Evolutionary conservation across 352 stramenopile genomes (phyloP), one percentile per base, ranked within the genome.

Genomic region (Globisporangium echinulatum): DNA sequence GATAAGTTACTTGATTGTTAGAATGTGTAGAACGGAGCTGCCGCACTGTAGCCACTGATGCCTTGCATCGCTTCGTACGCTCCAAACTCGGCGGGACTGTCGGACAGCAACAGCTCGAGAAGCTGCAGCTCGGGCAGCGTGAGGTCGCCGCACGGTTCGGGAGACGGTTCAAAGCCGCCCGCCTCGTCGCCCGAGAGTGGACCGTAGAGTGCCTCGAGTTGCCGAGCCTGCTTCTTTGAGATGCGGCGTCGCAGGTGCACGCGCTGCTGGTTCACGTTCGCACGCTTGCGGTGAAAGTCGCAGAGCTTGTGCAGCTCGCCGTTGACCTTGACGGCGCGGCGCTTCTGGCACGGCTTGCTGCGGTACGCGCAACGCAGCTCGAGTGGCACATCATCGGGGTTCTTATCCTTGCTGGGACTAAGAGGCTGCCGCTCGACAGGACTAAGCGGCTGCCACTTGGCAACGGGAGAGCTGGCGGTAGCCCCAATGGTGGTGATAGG

Each of bases 241-340:
- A 65, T 65, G 13, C 59, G 59, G 2, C 65, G 63, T 17, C 67
- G 66, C 63, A 74, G 54, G 47, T 74, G 63, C 67, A 72, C 66
- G n/a, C 70, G 70, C 19, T 64, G 67, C 58, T 82, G 72, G 62
- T 76, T 77, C 50, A 69, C 64, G 62, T 82, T 82, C 11, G 71
- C 70, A 48, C 76, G 74, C 19, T 66, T 60, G 13, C 72, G 72
- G 54, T 82, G 72, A 40, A 71, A 68, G 17, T 71, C 60, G 17
- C 72, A 82, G 48, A 82, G 70, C 51, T 73, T 75, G 55, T 82
- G 72, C 38, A 63, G 52, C 39, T 77, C 68, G 13, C 72, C 72
- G 49, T 82, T 82, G 13, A 75, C 62, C 53, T 82, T 82, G 61
- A 64, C 63, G 8, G 72, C 68, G 44, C 72, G 70, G 5, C 59